Conservation (phyloP, 495 filamentous ascomycete genomes). For the Aspergillus leporis region DNA sequence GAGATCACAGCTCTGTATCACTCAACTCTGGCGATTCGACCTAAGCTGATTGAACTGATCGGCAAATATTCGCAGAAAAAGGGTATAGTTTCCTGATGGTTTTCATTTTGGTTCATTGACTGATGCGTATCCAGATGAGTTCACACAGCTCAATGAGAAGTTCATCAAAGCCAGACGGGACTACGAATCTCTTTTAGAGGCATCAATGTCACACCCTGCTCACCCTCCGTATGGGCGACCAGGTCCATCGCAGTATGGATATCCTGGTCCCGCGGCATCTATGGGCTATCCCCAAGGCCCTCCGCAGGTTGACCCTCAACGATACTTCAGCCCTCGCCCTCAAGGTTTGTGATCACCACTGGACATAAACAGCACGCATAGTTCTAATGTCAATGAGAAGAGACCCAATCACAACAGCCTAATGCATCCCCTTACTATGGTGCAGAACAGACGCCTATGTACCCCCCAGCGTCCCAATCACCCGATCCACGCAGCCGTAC, state of each 20-base stretch:
- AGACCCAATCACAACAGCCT: conserved; percentile 32
- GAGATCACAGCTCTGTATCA: conserved; percentile 94
- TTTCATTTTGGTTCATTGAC: conserved; percentile 1
- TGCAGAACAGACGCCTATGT: conserved; percentile 37
- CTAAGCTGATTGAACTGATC: conserved; percentile 96
- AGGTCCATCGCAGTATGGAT: conserved; percentile 62
- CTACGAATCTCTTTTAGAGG: conserved; percentile 93
- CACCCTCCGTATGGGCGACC: conserved; percentile 71
- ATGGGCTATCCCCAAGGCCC: conserved; percentile 50
- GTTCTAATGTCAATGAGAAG: conserved; percentile 25
- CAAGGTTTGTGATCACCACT: conserved; percentile 40
- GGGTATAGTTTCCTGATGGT: conserved; percentile 50
- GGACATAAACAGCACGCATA: neutral
- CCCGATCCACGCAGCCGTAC: conserved; percentile 47
- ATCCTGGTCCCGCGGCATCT: conserved; percentile 52
- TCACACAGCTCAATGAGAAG: conserved; percentile 97
- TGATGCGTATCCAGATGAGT: conserved; percentile 69
- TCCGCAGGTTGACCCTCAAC: conserved; percentile 62
- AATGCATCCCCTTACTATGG: conserved; percentile 36
- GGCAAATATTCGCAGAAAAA: conserved; percentile 99
- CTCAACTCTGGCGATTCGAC: conserved; percentile 87
- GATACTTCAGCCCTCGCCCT: conserved; percentile 67
- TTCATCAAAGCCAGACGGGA: conserved; percentile 98
- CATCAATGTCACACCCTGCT: conserved; percentile 88
- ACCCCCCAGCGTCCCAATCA: conserved; percentile 42